Evolutionary conservation across 2,329 filamentous ascomycete species (phyloP).

Genomic region (Penicillium sp.): DNA sequence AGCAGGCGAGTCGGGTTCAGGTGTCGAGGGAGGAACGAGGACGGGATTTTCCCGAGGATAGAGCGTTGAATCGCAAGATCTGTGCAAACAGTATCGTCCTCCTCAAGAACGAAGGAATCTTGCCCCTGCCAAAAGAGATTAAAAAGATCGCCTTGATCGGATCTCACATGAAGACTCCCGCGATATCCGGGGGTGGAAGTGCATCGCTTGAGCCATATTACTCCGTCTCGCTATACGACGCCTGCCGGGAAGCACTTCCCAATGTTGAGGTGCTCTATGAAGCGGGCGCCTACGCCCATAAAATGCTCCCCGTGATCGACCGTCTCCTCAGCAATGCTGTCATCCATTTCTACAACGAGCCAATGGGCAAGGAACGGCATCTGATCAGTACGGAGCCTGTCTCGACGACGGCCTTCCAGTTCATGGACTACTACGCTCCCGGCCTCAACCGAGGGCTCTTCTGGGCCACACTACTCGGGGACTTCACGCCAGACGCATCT

Average conservation of each 20-base stretch:
- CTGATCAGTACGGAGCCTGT: slow-evolving; percentile 26
- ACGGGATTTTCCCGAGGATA: slow-evolving; percentile 60
- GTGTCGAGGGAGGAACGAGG: slow-evolving; percentile 54
- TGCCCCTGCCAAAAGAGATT: slow-evolving; percentile 27
- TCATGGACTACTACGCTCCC: slow-evolving; percentile 40
- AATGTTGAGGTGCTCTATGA: slow-evolving; percentile 19
- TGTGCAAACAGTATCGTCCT: slow-evolving; percentile 66
- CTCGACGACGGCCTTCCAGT: slow-evolving; percentile 42
- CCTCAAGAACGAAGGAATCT: slow-evolving; percentile 65
- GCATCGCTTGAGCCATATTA: slow-evolving; percentile 42
- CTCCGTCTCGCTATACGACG: slow-evolving; percentile 38
- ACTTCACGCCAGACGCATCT: slow-evolving; percentile 58
- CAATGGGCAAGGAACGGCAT: slow-evolving; percentile 26
- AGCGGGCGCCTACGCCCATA: slow-evolving; percentile 35
- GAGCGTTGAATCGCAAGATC: slow-evolving; percentile 60
- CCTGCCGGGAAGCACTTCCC: slow-evolving; percentile 27
- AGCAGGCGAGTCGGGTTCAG: slow-evolving; percentile 56
- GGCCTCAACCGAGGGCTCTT: slow-evolving; percentile 38
- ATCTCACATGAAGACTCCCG: slow-evolving; percentile 39
- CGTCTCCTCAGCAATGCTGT: slow-evolving; percentile 35
- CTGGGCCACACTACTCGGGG: slow-evolving; percentile 43
- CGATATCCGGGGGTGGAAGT: slow-evolving; percentile 41
- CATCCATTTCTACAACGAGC: slow-evolving; percentile 28
- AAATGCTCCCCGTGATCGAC: slow-evolving; percentile 37
- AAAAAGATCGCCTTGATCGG: slow-evolving; percentile 6